Evolutionary conservation across 2,329 filamentous ascomycete genomes (phyloP).

Genomic region (Taxawa tesnikishii): DNA sequence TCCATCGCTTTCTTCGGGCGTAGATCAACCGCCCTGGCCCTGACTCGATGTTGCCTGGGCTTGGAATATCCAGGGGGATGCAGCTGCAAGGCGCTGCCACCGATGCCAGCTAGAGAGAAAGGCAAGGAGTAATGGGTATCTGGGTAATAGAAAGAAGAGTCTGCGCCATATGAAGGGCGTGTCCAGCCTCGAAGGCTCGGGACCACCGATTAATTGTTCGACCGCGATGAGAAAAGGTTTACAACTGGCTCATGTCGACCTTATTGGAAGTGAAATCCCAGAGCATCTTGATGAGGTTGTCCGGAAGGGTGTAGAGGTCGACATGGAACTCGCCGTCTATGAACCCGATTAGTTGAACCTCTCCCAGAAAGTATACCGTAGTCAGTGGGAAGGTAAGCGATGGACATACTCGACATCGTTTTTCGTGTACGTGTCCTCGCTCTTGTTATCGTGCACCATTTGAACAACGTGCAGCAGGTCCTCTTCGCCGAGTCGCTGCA

Average conservation of each 20-base stretch:
- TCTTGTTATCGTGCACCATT: constrained; percentile 96
- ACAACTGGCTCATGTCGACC: constrained; percentile 18
- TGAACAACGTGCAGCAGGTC: constrained; percentile 91
- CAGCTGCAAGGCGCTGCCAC: too few species aligned
- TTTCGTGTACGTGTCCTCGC: constrained; percentile 85
- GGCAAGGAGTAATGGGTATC: background rate
- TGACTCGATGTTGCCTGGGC: too few species aligned
- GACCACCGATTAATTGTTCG: too few species aligned
- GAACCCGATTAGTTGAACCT: constrained; percentile 20
- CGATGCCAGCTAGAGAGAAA: too few species aligned
- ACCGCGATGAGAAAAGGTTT: too few species aligned
- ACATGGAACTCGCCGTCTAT: constrained; percentile 94
- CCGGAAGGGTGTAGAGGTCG: constrained; percentile 93
- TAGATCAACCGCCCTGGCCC: too few species aligned
- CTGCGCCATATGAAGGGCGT: too few species aligned
- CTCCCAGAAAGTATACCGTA: background rate
- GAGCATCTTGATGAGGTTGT: constrained; percentile 77
- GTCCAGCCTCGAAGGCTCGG: too few species aligned
- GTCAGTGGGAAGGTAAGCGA: too few species aligned
- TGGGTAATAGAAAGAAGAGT: constrained; percentile 1
- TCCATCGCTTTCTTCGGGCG: too few species aligned
- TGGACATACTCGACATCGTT: constrained; percentile 87
- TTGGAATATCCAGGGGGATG: too few species aligned
- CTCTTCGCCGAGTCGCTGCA: constrained; percentile 83
- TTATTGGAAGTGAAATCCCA: constrained; percentile 64